Conservation (phyloP, 192 early-diverging fungal genomes). For the Dispira parvispora region DNA sequence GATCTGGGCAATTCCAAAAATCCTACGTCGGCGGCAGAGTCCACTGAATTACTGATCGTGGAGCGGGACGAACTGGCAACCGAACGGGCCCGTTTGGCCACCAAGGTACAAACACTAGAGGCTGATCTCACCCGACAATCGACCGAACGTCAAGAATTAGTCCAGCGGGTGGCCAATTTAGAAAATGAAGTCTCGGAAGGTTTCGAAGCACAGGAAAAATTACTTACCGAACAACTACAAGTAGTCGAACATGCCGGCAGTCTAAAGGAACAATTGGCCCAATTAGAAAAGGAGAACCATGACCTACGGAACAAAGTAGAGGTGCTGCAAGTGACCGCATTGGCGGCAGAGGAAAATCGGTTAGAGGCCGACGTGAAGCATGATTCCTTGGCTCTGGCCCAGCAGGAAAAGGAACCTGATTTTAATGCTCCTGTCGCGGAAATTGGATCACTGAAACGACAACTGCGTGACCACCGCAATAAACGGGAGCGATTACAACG, state of each 20-base stretch:
- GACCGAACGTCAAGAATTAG: not conserved
- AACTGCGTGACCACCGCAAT: too few relatives aligned
- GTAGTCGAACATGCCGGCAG: not conserved
- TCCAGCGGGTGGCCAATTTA: not conserved
- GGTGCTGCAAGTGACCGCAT: not conserved
- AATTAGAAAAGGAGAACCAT: not conserved
- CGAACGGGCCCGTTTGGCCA: not conserved
- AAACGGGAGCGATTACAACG: not conserved
- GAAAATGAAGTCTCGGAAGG: not conserved
- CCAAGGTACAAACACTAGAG: not conserved
- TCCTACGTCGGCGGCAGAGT: not conserved
- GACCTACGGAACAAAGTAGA: not conserved
- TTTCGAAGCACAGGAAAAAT: not conserved
- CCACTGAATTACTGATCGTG: too few relatives aligned
- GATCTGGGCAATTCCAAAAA: not conserved
- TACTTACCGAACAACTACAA: not conserved
- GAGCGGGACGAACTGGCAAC: not conserved
- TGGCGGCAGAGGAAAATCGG: not conserved
- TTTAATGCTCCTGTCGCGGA: too few relatives aligned
- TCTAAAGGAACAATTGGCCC: not conserved
- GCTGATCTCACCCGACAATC: not conserved
- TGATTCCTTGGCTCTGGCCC: not conserved
- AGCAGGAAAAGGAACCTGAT: too few relatives aligned
- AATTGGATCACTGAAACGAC: too few relatives aligned
- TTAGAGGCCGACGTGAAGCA: slow-evolving; percentile 3